phyloP scores from a whole-genome alignment of 2,329 filamentous ascomycete genomes.

The Arthroderma sp. region DNA sequence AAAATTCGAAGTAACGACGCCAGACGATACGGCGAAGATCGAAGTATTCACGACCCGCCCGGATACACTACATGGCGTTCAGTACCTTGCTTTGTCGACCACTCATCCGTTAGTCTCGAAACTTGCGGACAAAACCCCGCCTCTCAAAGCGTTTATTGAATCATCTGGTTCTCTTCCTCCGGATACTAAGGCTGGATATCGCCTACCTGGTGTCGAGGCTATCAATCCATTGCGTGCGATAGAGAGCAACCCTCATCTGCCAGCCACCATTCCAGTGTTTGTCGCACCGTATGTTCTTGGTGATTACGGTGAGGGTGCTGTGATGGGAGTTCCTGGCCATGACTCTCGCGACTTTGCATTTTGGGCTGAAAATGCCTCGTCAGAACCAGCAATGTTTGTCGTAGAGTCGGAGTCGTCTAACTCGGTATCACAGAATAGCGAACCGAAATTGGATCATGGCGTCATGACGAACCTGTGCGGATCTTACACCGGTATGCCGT shows the following conservation, averaged over 20 bases:
- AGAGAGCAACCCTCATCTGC: slow-evolving; percentile 33
- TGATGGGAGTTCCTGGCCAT: slow-evolving; percentile 86
- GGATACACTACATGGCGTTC: slow-evolving; percentile 76
- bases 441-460: slow-evolving; percentile 52
- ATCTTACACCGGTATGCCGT: slow-evolving; percentile 49
- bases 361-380: slow-evolving; percentile 56
- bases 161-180: slow-evolving; percentile 38
- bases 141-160: slow-evolving; percentile 56
- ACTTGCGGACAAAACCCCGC: slow-evolving; percentile 45
- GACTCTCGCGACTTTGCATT: slow-evolving; percentile 67
- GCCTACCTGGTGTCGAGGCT: slow-evolving; percentile 48
- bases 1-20: slow-evolving; percentile 49
- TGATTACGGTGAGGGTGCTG: slow-evolving; percentile 73
- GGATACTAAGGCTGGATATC: slow-evolving; percentile 52
- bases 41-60: slow-evolving; percentile 74
- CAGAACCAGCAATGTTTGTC: slow-evolving; percentile 50
- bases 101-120: slow-evolving; percentile 55
- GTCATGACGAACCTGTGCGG: slow-evolving; percentile 54
- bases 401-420: slow-evolving; percentile 34
- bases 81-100: slow-evolving; percentile 68
- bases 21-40: slow-evolving; percentile 32
- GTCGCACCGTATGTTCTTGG: slow-evolving; percentile 75
- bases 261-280: slow-evolving; percentile 53
- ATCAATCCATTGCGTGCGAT: slow-evolving; percentile 51
- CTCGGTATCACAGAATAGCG: slow-evolving; percentile 22